Evolutionary conservation across 1,139 yeast species (phyloP), one percentile per base, ranked within the genome.

Genomic region (Pichia sp.): DNA sequence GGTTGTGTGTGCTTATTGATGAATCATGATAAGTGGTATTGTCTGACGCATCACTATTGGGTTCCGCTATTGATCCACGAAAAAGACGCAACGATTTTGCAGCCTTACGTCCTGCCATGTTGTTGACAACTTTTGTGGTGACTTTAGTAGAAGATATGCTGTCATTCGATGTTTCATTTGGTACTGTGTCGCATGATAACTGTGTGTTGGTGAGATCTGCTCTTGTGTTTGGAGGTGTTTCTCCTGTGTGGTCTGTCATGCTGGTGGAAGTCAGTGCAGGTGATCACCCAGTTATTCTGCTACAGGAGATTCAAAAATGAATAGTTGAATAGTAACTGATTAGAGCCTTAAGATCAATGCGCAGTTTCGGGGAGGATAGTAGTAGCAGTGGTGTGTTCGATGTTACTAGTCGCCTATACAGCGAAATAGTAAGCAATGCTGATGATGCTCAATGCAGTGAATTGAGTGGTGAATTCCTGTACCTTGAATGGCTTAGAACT

Each of bases 101-200:
- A 1, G 76, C 76, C 55, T 73, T 73, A 51, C 76, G 62, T 7
- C 76, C 75, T 6, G 74, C 70, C 50, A 71, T 52, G 33, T 64
- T 64, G n/a, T 51, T 55, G 6, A 51, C 43, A 4, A 48, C n/a
- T 50, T 56, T 56, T 10, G 58, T 43, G 6, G 58, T n/a, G 14
- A 48, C 14, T 41, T 52, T 56, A 14, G 54, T 55, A 3, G 59
- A 54, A 2, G 59, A 56, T 17, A 29, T n/a, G 24, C 24, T 34
- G 8, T 44, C 49, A 29, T 27, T 44, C n/a, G 47, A 27, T 8
- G 12, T 31, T 9, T 2, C 34, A 12, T 31, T 31, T 31, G 9
- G 34, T 12, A 31, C 34, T 31, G 34, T 31, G 9, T 31, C 34
- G 12, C 34, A 31, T 31, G 5, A 12, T 31, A 12, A 12, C 27